Conservation (phyloP, 2,329 filamentous ascomycete genomes). For the Chaetoscypha palmicola region DNA sequence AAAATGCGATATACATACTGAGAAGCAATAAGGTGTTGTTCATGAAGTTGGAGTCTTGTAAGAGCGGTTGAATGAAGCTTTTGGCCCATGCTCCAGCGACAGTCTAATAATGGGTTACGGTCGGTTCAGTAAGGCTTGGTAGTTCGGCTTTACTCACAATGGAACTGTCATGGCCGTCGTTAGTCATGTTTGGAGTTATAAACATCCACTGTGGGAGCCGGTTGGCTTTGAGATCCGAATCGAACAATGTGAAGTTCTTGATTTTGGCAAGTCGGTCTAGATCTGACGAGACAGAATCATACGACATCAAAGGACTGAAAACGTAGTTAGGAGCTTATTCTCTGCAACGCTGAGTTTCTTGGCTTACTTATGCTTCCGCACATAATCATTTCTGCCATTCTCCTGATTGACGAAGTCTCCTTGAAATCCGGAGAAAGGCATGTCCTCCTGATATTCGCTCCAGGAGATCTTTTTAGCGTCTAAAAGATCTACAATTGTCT, state of each 20-base stretch:
- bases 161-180: conserved; percentile 66
- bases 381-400: conserved; percentile 62
- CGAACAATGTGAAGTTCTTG: conserved; percentile 67
- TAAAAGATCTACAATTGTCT: conserved; percentile 44
- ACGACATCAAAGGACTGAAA: conserved; percentile 46
- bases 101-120: no score
- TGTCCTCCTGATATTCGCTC: conserved; percentile 68
- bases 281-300: conserved; percentile 54
- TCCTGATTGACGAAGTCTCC: conserved; percentile 57
- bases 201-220: conserved; percentile 66
- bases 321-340: background rate
- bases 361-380: conserved; percentile 67
- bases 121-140: no score
- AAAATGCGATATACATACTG: conserved; percentile 39
- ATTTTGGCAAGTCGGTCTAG: conserved; percentile 55
- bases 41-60: conserved; percentile 63
- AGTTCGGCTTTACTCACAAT: conserved; percentile 33
- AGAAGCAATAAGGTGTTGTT: conserved; percentile 65
- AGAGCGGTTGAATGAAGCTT: conserved; percentile 61
- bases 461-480: conserved; percentile 43
- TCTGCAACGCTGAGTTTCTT: conserved; percentile 16
- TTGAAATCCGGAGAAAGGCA: conserved; percentile 67
- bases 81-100: conserved; percentile 63
- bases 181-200: conserved; percentile 68
- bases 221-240: conserved; percentile 55